phyloP scores from a whole-genome alignment of 2,329 filamentous ascomycete genomes.

The Fusarium sp. region DNA sequence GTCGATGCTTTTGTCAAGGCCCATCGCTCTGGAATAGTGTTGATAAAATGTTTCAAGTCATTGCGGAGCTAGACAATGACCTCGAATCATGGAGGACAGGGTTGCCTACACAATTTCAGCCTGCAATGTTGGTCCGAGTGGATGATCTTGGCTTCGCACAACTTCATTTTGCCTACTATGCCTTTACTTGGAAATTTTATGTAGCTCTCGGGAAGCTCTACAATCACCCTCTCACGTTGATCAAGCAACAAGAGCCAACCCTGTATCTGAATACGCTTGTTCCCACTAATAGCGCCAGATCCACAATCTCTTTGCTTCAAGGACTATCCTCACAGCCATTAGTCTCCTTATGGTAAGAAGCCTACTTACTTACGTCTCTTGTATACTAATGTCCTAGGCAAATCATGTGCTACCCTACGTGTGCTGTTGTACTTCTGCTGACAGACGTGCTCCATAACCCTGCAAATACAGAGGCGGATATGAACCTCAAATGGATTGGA shows the following conservation, averaged over 20 bases:
- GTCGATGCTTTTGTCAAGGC: rapidly evolving
- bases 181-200: neutral
- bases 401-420: neutral
- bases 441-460: neutral
- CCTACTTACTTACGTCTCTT: too few relatives aligned
- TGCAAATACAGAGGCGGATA: rapidly evolving
- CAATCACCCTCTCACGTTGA: neutral
- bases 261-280: neutral
- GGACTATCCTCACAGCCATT: neutral
- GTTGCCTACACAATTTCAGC: neutral
- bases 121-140: too few relatives aligned
- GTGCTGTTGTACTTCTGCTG: neutral
- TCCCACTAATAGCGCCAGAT: neutral
- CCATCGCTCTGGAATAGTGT: rapidly evolving
- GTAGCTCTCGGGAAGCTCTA: neutral
- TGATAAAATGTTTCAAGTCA: neutral
- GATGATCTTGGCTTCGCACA: neutral
- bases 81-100: neutral
- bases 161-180: neutral
- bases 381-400: rapidly evolving
- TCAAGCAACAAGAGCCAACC: neutral
- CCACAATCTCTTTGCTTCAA: neutral
- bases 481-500: neutral
- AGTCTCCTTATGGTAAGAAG: neutral
- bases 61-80: neutral